Base-by-base conservation (phyloP, 2,329 filamentous ascomycete genomes). In the Fusarium zealandicum region DNA sequence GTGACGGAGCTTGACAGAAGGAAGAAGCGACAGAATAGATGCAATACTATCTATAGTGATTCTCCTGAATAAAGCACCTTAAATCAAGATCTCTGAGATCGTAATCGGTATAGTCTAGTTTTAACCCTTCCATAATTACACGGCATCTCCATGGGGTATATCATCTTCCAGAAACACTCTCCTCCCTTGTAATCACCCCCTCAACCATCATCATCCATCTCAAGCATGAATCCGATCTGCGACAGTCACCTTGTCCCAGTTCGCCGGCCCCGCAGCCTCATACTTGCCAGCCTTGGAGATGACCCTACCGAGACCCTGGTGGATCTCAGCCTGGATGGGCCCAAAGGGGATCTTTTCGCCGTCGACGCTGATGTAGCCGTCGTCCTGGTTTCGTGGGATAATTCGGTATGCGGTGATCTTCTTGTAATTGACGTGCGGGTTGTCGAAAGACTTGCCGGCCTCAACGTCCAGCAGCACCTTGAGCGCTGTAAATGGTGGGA, bases 311-410 rank as follows among this genome's bases (percentile, higher is more conserved):
- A 99, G 78, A 0, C 89, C 90, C 45, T 79, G 83, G 72, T 97
- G 92, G 6, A 97, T 82, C 75, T 99, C 95, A 3, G 88, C 91
- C 77, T 99, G 95, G 70, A 97, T 96, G 0, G 91, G 89, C 65
- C 88, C 88, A 71, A 96, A 98, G 0, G 92, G 90, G 3, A 96
- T 81, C 47, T 84, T 82, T 75, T 99, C 95, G 31, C 95, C 95
- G 69, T 98, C 95, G 61, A 99, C 92, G 71, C 92, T 96, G 71
- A 99, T 96, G 72, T 90, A 95, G 2, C 93, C 93, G 58, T 87
- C 82, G 32, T 83, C 78, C 66, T 87, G 82, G 58, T 88, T 76
- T 46, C 84, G 86, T 0, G 95, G 95, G 4, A 88, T 87, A 59
- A 99, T 88, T 35, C 95, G 84, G 71, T 95, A 97, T 0, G 89